These are phyloP conservation scores for Teratosphaeria pseudoeucalypti DNA, from an alignment of 2,329 filamentous ascomycete genomes.

Conservation along the genomic window DNA sequence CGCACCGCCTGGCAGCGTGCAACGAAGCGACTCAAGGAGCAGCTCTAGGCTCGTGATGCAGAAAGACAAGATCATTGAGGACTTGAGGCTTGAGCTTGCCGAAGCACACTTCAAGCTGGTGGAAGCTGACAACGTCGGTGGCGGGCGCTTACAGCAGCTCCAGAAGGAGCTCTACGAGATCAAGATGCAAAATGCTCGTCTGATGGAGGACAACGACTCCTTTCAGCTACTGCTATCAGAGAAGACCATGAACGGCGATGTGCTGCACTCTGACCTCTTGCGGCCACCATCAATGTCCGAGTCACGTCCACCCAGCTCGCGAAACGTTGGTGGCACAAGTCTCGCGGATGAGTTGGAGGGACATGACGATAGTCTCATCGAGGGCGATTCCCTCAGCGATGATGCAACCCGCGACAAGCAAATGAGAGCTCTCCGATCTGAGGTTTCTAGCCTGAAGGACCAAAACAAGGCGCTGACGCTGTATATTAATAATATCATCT, in stretches of 20 bases:
- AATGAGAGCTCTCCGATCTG: conserved; percentile 59
- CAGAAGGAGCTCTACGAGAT: conserved; percentile 83
- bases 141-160: conserved; percentile 77
- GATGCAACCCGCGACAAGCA: conserved; percentile 53
- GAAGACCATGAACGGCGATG: conserved; percentile 90
- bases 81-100: conserved; percentile 78
- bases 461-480: conserved; percentile 94
- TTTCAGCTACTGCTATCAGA: conserved; percentile 92
- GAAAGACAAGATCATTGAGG: conserved; percentile 94
- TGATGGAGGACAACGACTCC: conserved; percentile 98
- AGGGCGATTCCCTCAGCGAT: conserved; percentile 36
- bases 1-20: conserved; percentile 64
- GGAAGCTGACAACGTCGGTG: conserved; percentile 86
- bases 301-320: conserved; percentile 46
- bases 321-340: conserved; percentile 41
- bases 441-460: conserved; percentile 72
- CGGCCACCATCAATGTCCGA: conserved; percentile 1
- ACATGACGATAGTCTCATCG: conserved; percentile 33
- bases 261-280: conserved; percentile 28
- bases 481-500: conserved; percentile 99
- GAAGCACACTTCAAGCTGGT: conserved; percentile 93
- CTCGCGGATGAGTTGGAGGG: conserved; percentile 84
- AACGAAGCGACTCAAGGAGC: conserved; percentile 66
- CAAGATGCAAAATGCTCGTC: conserved; percentile 85
- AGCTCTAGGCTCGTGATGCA: conserved; percentile 85